Evolutionary conservation across 345 rosid species (phyloP).

Genomic region (Kernera saxatilis): DNA sequence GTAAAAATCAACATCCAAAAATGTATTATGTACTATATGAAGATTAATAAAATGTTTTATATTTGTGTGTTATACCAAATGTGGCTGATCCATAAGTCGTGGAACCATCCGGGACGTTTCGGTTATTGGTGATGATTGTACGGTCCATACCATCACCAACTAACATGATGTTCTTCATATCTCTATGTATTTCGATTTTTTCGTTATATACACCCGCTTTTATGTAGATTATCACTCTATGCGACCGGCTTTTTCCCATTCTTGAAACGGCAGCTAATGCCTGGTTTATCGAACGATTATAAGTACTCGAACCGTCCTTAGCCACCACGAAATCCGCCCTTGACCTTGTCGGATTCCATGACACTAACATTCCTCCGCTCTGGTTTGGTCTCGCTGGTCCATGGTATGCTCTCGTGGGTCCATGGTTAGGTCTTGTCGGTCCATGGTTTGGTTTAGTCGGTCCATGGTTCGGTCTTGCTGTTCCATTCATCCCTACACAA

Average conservation of each 20-base stretch:
- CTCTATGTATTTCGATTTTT: conserved; percentile 42
- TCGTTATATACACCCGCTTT: conserved; percentile 69
- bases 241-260: conserved; percentile 30
- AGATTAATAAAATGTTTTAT: neutral
- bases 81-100: conserved; percentile 59
- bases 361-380: conserved; percentile 37
- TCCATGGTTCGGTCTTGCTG: conserved; percentile 4
- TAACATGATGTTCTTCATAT: conserved; percentile 50
- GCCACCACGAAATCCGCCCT: conserved; percentile 34
- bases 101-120: conserved; percentile 48
- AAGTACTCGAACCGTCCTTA: conserved; percentile 25
- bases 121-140: conserved; percentile 49
- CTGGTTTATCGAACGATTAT: conserved; percentile 22
- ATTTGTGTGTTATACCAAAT: conserved; percentile 39
- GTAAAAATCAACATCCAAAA: conserved; percentile 6
- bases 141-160: conserved; percentile 80
- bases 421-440: neutral
- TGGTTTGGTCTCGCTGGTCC: conserved; percentile 13
- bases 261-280: conserved; percentile 35
- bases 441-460: neutral
- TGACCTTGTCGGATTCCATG: conserved; percentile 36
- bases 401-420: neutral
- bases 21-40: neutral
- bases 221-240: conserved; percentile 47
- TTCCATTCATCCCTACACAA: conserved; percentile 14